Conservation (phyloP, 371 early-diverging fungal species). For the Lichtheimia ornata region DNA sequence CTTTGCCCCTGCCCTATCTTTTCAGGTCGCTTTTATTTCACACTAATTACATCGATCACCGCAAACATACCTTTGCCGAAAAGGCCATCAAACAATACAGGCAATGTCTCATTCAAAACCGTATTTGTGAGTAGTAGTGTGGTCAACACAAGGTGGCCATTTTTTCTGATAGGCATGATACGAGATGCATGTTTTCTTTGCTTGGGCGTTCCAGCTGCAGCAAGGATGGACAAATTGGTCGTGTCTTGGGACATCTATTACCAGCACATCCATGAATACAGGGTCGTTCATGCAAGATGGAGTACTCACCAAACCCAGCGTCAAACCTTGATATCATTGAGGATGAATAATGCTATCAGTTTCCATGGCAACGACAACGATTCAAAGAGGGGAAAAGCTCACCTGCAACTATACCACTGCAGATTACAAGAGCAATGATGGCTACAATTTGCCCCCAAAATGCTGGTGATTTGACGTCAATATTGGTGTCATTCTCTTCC, state of each 20-base stretch:
- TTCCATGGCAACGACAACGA: neutral
- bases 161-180: constrained; percentile 66
- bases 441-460: constrained; percentile 49
- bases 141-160: constrained; percentile 74
- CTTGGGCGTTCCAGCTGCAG: constrained; percentile 62
- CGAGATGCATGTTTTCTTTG: constrained; percentile 63
- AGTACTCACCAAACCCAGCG: constrained; percentile 36
- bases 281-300: neutral
- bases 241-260: constrained; percentile 68
- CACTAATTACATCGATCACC: constrained; percentile 23
- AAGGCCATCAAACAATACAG: constrained; percentile 71
- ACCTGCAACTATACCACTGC: constrained; percentile 86
- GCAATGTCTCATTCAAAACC: constrained; percentile 83
- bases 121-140: constrained; percentile 81
- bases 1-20: neutral
- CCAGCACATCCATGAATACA: neutral
- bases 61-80: constrained; percentile 54
- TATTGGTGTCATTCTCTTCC: neutral
- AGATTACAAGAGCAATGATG: constrained; percentile 58
- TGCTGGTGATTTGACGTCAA: constrained; percentile 9
- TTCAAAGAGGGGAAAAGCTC: neutral
- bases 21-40: constrained; percentile 12
- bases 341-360: neutral
- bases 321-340: constrained; percentile 26
- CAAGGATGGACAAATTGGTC: constrained; percentile 58